Base-by-base conservation (phyloP, 2,329 filamentous ascomycete species). In the Elsinoe fawcettii region DNA sequence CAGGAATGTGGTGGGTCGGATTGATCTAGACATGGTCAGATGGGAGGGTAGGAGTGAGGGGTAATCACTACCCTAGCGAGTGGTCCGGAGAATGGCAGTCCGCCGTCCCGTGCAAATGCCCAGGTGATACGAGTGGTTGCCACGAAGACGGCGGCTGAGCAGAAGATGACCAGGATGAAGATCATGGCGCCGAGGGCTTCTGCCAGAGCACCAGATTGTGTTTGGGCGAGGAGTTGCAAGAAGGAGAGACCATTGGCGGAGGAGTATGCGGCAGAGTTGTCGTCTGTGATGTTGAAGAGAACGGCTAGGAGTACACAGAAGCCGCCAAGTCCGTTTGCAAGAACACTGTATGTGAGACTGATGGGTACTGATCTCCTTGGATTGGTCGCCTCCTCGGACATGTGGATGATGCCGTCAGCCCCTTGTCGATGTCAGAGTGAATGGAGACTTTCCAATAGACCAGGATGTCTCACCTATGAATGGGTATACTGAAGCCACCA, bases 211-310 rank as follows among this genome's bases (percentile, higher is more conserved):
- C 25, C 61, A 64, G 53, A 69, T 54, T 11, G 70, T 73, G 4
- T 64, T 65, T 34, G 66, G 66, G 61, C 64, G 69, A 55, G 59
- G 51, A 59, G 39, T 65, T 39, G 23, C 62, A 47, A 47, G 64
- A 32, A 67, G 60, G 11, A 51, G 74, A 78, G 0, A 74, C 70
- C 9, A 75, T 79, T 1, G 69, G 63, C 0, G 73, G 70, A 3
- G 66, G 60, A 64, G 7, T 56, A 54, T 3, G 78, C 66, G 1
- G 75, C 73, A 1, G 59, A 54, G 37, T 71, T 64, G 20, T 70
- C 58, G 36, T 68, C 64, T 27, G 71, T 66, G 11, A 71, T 54
- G 30, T 66, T 65, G 56, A 71, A 70, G 41, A 69, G 65, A 41
- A 73, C 63, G 3, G 69, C 70, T 5, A 67, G 54, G 12, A 66